phyloP scores from a whole-genome alignment of 306 rosid genomes.

The Castanea mollissima region DNA sequence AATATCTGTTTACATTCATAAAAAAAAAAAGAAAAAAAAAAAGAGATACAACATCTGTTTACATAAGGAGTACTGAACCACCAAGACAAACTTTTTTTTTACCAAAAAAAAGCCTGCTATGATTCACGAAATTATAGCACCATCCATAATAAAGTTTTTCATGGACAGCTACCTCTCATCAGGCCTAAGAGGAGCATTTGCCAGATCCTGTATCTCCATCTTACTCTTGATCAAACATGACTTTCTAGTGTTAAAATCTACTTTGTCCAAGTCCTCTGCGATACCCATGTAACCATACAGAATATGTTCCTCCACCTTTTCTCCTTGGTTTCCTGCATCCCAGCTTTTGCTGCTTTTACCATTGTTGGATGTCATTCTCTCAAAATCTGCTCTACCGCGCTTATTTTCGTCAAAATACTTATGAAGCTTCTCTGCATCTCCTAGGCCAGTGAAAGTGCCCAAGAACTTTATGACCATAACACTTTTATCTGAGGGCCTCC shows the following conservation, averaged over 20 bases:
- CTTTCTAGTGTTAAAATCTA: conserved; percentile 63
- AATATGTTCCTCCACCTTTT: conserved; percentile 45
- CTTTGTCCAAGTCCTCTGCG: conserved; percentile 76
- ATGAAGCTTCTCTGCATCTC: conserved; percentile 51
- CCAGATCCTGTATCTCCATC: conserved; percentile 77
- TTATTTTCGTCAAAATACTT: conserved; percentile 28
- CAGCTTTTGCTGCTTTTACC: conserved; percentile 2
- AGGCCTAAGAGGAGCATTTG: conserved; percentile 72
- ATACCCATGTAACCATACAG: conserved; percentile 79
- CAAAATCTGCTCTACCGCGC: conserved; percentile 45
- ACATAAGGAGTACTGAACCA: not conserved
- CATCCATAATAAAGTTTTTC: not conserved
- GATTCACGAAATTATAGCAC: not conserved
- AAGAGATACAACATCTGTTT: not conserved
- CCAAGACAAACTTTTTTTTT: not conserved
- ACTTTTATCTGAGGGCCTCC: conserved; percentile 51
- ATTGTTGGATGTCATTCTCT: conserved; percentile 12
- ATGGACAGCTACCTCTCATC: conserved; percentile 31
- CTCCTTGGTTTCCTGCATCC: conserved; percentile 26
- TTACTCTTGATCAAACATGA: conserved; percentile 70
- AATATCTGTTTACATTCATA: not conserved
- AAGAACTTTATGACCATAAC: conserved; percentile 49
- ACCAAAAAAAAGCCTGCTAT: not conserved
- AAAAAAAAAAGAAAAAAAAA: no score
- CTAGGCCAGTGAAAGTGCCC: conserved; percentile 51